Conservation (phyloP, 2,329 filamentous ascomycete genomes). For the Scedosporium apiospermum region DNA sequence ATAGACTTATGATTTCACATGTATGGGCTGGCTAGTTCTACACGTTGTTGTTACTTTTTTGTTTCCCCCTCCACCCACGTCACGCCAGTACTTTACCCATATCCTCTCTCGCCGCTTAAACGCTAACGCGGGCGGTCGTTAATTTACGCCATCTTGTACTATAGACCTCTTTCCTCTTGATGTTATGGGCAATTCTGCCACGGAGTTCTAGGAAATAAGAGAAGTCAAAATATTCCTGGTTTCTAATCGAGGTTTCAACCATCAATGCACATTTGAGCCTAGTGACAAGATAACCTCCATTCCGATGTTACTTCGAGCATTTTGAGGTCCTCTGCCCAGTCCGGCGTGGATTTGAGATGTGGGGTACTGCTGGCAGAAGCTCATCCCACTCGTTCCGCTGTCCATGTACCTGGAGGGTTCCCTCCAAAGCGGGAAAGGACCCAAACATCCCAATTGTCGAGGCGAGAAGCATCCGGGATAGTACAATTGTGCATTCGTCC, state of each 20-base stretch:
- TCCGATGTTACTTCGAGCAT: no score
- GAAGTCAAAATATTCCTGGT: background rate
- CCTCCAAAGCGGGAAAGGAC: no score
- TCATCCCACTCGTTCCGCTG: no score
- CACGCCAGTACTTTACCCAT: background rate
- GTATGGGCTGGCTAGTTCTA: background rate
- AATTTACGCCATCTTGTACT: background rate
- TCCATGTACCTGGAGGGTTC: no score
- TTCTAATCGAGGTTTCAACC: background rate
- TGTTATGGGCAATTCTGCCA: background rate
- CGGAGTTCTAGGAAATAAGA: background rate
- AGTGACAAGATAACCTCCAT: no score
- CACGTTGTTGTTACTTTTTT: background rate
- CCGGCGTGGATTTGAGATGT: no score
- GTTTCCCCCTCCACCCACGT: background rate
- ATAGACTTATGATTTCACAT: conserved; percentile 1
- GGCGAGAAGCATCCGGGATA: no score
- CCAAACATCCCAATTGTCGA: no score
- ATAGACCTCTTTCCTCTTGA: background rate
- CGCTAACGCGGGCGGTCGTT: background rate
- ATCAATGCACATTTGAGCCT: no score
- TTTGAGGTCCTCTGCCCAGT: no score
- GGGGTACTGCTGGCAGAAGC: no score
- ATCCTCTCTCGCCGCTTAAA: background rate
- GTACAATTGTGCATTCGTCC: no score